phyloP scores from a whole-genome alignment of 1,284 basidiomycete genomes.

The Irpex lacteus region DNA sequence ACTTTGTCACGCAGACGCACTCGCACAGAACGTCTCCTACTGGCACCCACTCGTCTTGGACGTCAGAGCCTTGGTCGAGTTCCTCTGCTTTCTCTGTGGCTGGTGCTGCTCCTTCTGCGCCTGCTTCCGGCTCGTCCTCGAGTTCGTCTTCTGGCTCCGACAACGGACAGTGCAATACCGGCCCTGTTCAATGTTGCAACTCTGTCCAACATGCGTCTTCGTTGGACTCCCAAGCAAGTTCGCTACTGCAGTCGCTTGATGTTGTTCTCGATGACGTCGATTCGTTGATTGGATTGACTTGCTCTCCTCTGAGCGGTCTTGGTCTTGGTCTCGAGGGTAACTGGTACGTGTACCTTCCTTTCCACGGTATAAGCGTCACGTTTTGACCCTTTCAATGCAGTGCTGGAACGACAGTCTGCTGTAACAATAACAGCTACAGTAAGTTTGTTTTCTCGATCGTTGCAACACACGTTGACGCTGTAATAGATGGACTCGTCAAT shows the following conservation, averaged over 20 bases:
- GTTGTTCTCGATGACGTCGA: conserved; percentile 16
- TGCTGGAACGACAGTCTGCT: conserved; percentile 25
- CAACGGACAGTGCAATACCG: conserved; percentile 26
- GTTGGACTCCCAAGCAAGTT: conserved; percentile 10
- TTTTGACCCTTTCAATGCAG: conserved; percentile 10
- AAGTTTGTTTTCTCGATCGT: background rate
- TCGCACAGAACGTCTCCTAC: background rate
- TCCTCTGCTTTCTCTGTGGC: background rate
- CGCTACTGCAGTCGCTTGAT: conserved; percentile 11
- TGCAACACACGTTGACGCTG: background rate
- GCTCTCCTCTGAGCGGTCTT: conserved; percentile 20
- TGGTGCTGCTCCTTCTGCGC: background rate
- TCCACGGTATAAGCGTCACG: background rate
- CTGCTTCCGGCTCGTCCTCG: background rate
- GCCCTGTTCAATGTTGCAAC: conserved; percentile 30
- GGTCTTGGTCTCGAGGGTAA: background rate
- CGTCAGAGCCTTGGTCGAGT: background rate
- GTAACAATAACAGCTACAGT: conserved; percentile 28
- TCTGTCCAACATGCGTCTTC: conserved; percentile 21
- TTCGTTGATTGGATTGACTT: conserved; percentile 19
- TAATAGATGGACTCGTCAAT: conserved; percentile 17
- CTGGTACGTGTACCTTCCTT: background rate
- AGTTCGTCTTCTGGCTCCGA: background rate
- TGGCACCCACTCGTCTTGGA: background rate
- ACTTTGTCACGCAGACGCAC: background rate